Evolutionary conservation across 2,329 filamentous ascomycete species (phyloP).

Genomic region (Myriangium duriaei): DNA sequence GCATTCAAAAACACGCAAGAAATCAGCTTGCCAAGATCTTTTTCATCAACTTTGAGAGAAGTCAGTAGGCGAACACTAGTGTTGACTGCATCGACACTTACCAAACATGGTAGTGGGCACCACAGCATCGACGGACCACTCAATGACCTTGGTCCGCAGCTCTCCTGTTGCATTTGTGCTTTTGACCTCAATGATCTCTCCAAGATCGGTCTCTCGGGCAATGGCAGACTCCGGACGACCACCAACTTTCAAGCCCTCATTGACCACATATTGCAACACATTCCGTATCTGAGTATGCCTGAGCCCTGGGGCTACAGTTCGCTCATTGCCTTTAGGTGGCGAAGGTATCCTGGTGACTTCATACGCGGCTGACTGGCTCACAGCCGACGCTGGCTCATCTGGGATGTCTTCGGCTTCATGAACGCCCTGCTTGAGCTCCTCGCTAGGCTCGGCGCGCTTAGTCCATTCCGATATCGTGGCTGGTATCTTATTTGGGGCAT

Average conservation of each 20-base stretch:
- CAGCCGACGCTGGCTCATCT: not conserved
- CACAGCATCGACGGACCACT: conserved; percentile 37
- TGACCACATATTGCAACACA: conserved; percentile 39
- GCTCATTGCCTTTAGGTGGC: conserved; percentile 14
- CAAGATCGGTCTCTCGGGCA: conserved; percentile 32
- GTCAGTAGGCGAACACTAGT: not conserved
- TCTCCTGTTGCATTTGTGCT: conserved; percentile 32
- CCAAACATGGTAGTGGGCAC: conserved; percentile 42
- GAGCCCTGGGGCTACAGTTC: conserved; percentile 33
- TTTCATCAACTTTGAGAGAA: conserved; percentile 40
- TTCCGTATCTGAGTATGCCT: conserved; percentile 37
- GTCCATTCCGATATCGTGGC: conserved; percentile 14
- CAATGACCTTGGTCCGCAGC: conserved; percentile 34
- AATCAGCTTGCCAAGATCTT: conserved; percentile 50
- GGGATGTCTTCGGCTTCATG: conserved; percentile 18
- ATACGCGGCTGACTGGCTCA: conserved; percentile 1
- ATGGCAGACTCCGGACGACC: conserved; percentile 41
- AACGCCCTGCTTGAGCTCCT: conserved; percentile 17
- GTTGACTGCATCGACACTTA: conserved; percentile 14
- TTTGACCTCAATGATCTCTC: conserved; percentile 38
- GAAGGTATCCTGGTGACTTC: conserved; percentile 6
- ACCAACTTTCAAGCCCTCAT: conserved; percentile 40
- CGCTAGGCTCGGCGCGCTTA: conserved; percentile 14
- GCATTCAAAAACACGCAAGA: conserved; percentile 55
- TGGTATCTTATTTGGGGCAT: conserved; percentile 17